Base-by-base conservation (phyloP, 805 yeast species). In the Starmerella sp. region DNA sequence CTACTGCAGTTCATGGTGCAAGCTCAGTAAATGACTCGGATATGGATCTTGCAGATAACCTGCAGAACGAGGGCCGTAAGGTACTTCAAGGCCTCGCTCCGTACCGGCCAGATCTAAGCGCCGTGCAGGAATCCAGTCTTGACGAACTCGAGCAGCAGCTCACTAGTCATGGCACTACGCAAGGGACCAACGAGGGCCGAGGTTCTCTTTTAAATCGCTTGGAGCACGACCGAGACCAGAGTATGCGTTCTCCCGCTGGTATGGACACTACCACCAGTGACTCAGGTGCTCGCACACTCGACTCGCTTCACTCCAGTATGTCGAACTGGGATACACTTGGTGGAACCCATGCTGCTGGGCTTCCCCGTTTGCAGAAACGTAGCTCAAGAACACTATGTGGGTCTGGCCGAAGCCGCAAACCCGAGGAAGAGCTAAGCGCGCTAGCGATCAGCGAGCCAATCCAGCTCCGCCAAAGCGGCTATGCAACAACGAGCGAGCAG, bases 81-180 rank as follows among this genome's bases (percentile, higher is more conserved):
- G 57, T 59, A 1, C 51, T 60, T 14, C 56, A 56, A 36, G 59
- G 60, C 3, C 52, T 59, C 14, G 51, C 56, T 7, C 58, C 58
- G 9, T 53, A 48, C 54, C 50, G 50, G 14, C 48, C 59, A 9
- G 36, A 49, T 28, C 44, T 54, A 8, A 31, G 52, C 3, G 42
- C 57, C 8, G 55, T 59, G 8, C 59, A 34, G 17, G 62, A 60
- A 43, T 60, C 62, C 11, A 60, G 62, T 32, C 43, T 60, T 14
- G 62, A 60, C 36, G 53, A 55, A 42, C 54, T 60, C 10, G 62
- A 60, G 48, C 59, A 51, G 31, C 62, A 60, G 30, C 47, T 60
- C 15, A 60, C 62, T 14, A 55, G 61, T 45, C 57, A 51, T 37
- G 54, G 44, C 17, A 49, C 51, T 1, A 32, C 38, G 7, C 52